These are phyloP conservation scores for Grosmannia clavigera DNA, from an alignment of 2,329 filamentous ascomycete genomes.

Conservation along the genomic window DNA sequence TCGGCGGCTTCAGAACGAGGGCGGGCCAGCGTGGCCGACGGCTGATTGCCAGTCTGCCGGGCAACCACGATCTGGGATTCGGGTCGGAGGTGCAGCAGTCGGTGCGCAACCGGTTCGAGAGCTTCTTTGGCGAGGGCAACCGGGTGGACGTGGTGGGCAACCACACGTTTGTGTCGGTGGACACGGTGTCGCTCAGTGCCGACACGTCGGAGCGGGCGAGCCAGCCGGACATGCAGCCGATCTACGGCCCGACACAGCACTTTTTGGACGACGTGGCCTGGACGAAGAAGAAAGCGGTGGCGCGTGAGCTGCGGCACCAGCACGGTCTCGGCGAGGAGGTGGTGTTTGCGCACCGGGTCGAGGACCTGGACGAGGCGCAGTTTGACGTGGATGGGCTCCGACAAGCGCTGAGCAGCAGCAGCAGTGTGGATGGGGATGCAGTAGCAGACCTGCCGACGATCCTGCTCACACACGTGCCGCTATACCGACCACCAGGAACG, in stretches of 20 bases:
- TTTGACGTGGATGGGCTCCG: constrained; percentile 15
- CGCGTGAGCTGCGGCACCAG: constrained; percentile 54
- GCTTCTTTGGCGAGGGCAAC: constrained; percentile 86
- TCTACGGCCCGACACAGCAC: constrained; percentile 64
- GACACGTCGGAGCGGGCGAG: constrained; percentile 38
- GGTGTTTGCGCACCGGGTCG: constrained; percentile 44
- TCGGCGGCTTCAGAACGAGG: constrained; percentile 38
- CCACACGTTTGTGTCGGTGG: constrained; percentile 87
- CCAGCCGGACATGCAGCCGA: constrained; percentile 39
- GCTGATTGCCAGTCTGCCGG: constrained; percentile 74
- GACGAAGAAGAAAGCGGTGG: constrained; percentile 54
- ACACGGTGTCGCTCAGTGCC: constrained; percentile 79
- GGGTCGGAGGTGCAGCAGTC: constrained; percentile 70
- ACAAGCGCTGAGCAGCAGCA: constrained; percentile 15
- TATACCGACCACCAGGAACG: constrained; percentile 71
- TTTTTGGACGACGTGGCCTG: constrained; percentile 59
- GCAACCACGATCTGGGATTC: constrained; percentile 92
- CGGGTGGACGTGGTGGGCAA: constrained; percentile 85
- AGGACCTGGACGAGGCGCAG: constrained; percentile 41
- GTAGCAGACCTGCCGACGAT: constrained; percentile 67
- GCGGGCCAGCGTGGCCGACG: constrained; percentile 56
- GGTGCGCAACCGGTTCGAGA: constrained; percentile 71
- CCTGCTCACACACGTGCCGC: constrained; percentile 79
- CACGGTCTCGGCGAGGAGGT: constrained; percentile 46
- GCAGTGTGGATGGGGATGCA: constrained; percentile 29